phyloP scores from a whole-genome alignment of 1,284 basidiomycete species.

The Fomitiporia mediterranea region DNA sequence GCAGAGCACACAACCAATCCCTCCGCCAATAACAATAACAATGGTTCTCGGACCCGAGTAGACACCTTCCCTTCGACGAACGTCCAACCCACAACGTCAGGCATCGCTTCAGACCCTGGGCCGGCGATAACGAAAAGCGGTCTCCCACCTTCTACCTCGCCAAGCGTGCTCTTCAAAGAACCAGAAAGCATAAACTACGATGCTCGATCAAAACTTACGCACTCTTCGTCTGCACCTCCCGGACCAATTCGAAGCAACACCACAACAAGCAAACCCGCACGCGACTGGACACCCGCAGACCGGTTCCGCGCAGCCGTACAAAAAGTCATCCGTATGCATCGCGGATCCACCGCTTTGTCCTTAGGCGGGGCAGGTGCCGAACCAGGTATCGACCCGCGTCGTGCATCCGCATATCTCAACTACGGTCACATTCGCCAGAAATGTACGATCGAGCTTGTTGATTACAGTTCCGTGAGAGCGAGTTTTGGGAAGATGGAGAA shows the following conservation, averaged over 20 bases:
- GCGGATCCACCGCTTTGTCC: slow-evolving; percentile 41
- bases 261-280: slow-evolving; percentile 1
- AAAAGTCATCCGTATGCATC: slow-evolving; percentile 53
- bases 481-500: slow-evolving; percentile 52
- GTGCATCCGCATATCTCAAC: slow-evolving; percentile 42
- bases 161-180: slow-evolving; percentile 10
- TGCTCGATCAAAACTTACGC: background rate
- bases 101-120: background rate
- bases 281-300: slow-evolving; percentile 35
- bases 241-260: background rate
- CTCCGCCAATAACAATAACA: too few relatives aligned
- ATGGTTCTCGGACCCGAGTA: too few relatives aligned
- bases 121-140: background rate
- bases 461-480: slow-evolving; percentile 53
- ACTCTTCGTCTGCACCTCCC: background rate
- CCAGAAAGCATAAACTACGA: background rate
- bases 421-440: slow-evolving; percentile 51
- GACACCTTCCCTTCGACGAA: background rate
- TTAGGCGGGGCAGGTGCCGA: slow-evolving; percentile 46
- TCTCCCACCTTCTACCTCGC: slow-evolving; percentile 6
- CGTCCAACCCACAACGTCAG: background rate
- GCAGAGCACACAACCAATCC: background rate
- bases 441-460: slow-evolving; percentile 58
- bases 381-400: slow-evolving; percentile 57
- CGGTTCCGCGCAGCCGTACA: slow-evolving; percentile 47